Evolutionary conservation across 2,329 filamentous ascomycete genomes (phyloP), one percentile per base, ranked within the genome.

Genomic region (Xylaria sp.): DNA sequence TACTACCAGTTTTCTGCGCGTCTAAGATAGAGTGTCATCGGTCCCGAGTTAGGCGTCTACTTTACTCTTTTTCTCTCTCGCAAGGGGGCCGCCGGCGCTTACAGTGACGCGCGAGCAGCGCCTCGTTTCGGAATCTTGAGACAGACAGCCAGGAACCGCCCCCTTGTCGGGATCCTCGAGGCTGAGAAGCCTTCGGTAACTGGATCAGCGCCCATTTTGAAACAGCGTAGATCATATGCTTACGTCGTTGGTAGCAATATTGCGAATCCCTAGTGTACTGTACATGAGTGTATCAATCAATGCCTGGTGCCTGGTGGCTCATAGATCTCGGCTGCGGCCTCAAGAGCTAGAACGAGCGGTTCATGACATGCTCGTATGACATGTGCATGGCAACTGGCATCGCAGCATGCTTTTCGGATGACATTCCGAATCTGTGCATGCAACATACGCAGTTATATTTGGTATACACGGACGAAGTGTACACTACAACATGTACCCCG

Each of bases 61-160:
- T 55, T 8, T n/a, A 2, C 13, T n/a, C 41, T n/a, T 46, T 46
- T 20, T 46, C 41, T 46, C 56, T 23, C 4, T n/a, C 8, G 25
- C 10, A 54, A 58, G 7, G 23, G 31, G 23, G 25, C 28, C 43
- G 12, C 13, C 25, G 15, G 62, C 54, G 55, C n/a, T 36, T 46
- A 54, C 43, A 18, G 20, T 39, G 23, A 57, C 48, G 46, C 46
- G 54, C 51, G 43, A n/a, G 54, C 52, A 39, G 41, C 28, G 65
- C 60, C 65, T 67, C 31, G 48, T 20, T 28, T 41, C 23, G 41
- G 36, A 49, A 23, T 56, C 20, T 56, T 55, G 31, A 64, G 60
- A 60, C 59, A 31, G n/a, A 9, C 15, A 46, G 39, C 12, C 10
- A 46, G 33, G 43, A 56, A 49, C 23, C 31, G 23, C 25, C 13